These are phyloP conservation scores for Torrubiella hemipterigena DNA, from an alignment of 2,329 filamentous ascomycete species.

Conservation along the genomic window DNA sequence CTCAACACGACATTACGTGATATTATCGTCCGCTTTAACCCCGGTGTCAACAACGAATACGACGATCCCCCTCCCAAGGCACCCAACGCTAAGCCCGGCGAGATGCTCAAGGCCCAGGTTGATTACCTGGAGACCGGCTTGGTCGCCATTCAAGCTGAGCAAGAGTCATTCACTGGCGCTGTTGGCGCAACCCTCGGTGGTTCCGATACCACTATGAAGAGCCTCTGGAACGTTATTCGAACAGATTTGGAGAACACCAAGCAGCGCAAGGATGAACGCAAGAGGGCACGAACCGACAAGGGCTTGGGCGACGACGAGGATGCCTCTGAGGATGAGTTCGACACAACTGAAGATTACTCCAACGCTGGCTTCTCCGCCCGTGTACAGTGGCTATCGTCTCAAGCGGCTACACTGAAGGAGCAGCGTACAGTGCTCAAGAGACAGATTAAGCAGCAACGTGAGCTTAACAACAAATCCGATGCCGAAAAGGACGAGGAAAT, in stretches of 20 bases:
- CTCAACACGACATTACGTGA: slow-evolving; percentile 56
- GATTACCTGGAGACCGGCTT: slow-evolving; percentile 61
- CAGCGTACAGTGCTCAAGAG: slow-evolving; percentile 82
- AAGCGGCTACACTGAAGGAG: slow-evolving; percentile 67
- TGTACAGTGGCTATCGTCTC: slow-evolving; percentile 66
- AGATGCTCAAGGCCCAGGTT: slow-evolving; percentile 44
- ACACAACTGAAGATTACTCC: slow-evolving; percentile 52
- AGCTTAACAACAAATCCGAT: slow-evolving; percentile 81
- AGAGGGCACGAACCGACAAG: slow-evolving; percentile 40
- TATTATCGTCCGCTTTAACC: slow-evolving; percentile 53
- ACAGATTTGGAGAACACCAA: slow-evolving; percentile 39
- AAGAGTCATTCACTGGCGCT: slow-evolving; percentile 25
- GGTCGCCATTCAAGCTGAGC: slow-evolving; percentile 45
- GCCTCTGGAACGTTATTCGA: slow-evolving; percentile 46
- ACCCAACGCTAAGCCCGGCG: slow-evolving; percentile 26
- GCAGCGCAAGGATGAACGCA: slow-evolving; percentile 40
- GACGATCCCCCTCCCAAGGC: slow-evolving; percentile 23
- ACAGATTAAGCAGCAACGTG: slow-evolving; percentile 90
- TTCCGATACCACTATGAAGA: slow-evolving; percentile 40
- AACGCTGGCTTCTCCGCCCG: slow-evolving; percentile 65
- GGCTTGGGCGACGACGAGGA: slow-evolving; percentile 48
- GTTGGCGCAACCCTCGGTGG: slow-evolving; percentile 29
- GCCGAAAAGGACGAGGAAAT: slow-evolving; percentile 54
- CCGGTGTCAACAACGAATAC: slow-evolving; percentile 36
- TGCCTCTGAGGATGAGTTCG: slow-evolving; percentile 47